Percentiles rank a stretch among this genome's conserved stretches.
These are phyloP conservation scores for Xylaria sp. DNA, from an alignment of 2,329 filamentous ascomycete species.

Conservation along the genomic window DNA sequence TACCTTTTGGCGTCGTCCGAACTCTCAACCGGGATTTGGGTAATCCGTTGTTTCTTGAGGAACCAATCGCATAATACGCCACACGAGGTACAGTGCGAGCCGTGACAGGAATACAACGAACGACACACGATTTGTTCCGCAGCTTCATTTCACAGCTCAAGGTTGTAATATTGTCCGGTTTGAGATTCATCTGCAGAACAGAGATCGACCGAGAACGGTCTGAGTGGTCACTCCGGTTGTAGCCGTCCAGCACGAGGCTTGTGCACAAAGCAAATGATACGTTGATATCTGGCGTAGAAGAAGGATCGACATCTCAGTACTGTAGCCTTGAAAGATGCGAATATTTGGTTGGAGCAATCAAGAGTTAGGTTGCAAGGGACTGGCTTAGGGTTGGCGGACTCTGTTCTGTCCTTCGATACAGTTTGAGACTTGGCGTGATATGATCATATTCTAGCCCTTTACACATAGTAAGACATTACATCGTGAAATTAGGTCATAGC, in stretches of 20 bases:
- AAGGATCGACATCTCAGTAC: not conserved
- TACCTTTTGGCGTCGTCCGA: not conserved
- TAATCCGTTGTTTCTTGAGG: not conserved
- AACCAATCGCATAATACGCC: not conserved
- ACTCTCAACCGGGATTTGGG: not conserved
- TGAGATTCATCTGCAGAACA: constrained; percentile 1
- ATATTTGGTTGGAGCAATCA: not conserved
- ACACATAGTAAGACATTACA: not conserved
- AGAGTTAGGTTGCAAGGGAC: not conserved
- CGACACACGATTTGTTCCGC: not conserved
- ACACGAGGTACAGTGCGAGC: not conserved
- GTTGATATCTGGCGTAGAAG: not conserved
- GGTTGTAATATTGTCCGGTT: not conserved
- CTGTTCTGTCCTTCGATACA: not conserved
- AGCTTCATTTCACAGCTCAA: not conserved
- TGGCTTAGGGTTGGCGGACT: not conserved
- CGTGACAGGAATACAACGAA: not conserved
- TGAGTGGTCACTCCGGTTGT: not conserved
- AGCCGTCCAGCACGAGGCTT: not conserved
- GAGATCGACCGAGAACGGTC: not conserved
- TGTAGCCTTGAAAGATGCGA: not conserved
- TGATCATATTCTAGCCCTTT: not conserved
- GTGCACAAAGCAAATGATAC: constrained; percentile 17
- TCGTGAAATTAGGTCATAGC: not conserved
- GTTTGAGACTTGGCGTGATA: not conserved